A percentile compares a stretch with the other conserved stretches of the same genome.
These are phyloP conservation scores for Nyctanthes arbortristis DNA, from an alignment of 257 asterid genomes.

Conservation along the genomic window DNA sequence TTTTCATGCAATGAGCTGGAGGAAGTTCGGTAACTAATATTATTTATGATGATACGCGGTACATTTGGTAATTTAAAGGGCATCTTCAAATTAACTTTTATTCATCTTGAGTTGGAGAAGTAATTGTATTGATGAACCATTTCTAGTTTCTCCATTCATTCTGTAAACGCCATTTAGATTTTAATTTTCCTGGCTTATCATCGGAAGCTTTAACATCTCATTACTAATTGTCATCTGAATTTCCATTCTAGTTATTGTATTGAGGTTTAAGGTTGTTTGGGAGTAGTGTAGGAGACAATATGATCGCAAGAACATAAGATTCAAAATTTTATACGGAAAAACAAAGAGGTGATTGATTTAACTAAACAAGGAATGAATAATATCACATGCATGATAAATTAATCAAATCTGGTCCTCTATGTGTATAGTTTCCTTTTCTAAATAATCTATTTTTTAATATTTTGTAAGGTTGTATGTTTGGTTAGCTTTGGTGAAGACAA, in stretches of 20 bases:
- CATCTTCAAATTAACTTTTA: conserved; percentile 11
- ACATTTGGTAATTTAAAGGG: conserved; percentile 25
- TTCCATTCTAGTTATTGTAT: not conserved
- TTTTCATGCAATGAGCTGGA: conserved; percentile 25
- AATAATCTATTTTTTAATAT: not conserved
- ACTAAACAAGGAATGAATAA: not conserved
- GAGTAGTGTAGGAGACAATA: conserved; percentile 3
- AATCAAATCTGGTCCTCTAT: no score
- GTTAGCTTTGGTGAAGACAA: not conserved
- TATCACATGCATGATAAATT: no score
- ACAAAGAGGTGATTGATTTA: not conserved
- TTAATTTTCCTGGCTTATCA: not conserved
- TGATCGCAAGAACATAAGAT: conserved; percentile 1
- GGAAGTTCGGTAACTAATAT: not conserved
- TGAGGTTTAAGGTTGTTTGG: conserved; percentile 14
- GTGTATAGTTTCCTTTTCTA: not conserved
- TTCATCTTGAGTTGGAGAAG: conserved; percentile 16
- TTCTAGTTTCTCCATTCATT: conserved; percentile 13
- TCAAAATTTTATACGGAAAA: not conserved
- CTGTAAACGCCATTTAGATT: not conserved
- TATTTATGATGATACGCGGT: conserved; percentile 24
- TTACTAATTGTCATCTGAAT: not conserved
- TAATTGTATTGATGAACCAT: conserved; percentile 15
- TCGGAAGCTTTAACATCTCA: conserved; percentile 6
- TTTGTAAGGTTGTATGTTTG: not conserved